A percentile compares a stretch with the other conserved stretches of the same genome.
Evolutionary conservation across 768 basidiomycete genomes (phyloP).

Genomic region (Mrakia blollopis): DNA sequence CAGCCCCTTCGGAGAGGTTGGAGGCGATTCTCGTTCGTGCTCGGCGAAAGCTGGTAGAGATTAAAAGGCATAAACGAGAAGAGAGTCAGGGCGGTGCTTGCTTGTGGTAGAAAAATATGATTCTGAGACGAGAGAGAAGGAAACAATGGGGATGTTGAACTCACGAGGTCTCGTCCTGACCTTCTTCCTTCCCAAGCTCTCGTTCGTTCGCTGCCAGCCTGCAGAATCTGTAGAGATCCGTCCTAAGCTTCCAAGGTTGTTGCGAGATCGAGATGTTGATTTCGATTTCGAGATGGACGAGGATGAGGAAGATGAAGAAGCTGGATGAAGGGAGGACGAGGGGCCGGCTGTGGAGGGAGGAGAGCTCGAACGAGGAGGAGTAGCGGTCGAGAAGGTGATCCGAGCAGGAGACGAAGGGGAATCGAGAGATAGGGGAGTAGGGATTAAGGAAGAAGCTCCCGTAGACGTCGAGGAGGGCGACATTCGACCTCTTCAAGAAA

Average conservation of each 20-base stretch:
- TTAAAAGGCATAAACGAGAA: neutral
- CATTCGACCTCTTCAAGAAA: neutral
- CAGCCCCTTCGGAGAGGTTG: neutral
- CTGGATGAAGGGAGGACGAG: neutral
- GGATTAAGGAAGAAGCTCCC: neutral
- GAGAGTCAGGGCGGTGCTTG: neutral
- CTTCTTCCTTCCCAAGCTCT: slow-evolving; percentile 4
- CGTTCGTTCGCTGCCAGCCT: neutral
- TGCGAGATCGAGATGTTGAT: neutral
- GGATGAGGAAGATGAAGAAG: neutral
- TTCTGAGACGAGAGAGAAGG: neutral
- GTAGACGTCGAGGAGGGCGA: neutral
- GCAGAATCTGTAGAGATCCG: neutral
- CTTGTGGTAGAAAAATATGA: neutral
- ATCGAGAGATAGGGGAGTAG: neutral
- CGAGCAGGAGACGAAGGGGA: neutral
- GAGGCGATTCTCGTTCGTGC: neutral
- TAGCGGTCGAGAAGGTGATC: neutral
- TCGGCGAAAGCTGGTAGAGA: neutral
- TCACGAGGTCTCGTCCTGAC: slow-evolving; percentile 18
- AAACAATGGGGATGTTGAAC: neutral
- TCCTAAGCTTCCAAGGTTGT: neutral
- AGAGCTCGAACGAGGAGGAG: neutral
- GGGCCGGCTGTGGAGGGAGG: neutral
- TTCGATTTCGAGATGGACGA: neutral